Percentiles rank a stretch among this genome's conserved stretches.
These are phyloP conservation scores for Leccinum holopus DNA, from an alignment of 1,284 basidiomycete species.

Conservation along the genomic window DNA sequence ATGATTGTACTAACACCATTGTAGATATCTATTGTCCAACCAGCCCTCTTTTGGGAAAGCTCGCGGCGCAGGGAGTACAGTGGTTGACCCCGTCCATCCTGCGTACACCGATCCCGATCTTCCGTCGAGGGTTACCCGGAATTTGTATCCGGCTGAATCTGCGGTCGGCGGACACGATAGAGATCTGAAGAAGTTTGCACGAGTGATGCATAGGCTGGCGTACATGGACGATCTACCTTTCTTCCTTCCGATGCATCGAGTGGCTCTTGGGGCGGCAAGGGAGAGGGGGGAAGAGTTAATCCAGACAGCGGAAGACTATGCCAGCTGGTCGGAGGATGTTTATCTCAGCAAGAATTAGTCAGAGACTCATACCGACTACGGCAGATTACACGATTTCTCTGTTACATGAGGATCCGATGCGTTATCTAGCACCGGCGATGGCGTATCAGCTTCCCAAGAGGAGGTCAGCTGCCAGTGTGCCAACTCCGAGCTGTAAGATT, in stretches of 20 bases:
- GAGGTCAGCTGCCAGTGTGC: too few relatives aligned
- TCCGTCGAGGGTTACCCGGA: background rate
- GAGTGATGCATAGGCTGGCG: slow-evolving; percentile 18
- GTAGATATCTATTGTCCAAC: slow-evolving; percentile 31
- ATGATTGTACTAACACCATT: background rate
- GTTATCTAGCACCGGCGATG: too few relatives aligned
- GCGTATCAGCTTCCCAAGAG: too few relatives aligned
- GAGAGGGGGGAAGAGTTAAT: slow-evolving; percentile 27
- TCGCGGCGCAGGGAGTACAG: slow-evolving; percentile 4
- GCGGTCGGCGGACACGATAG: slow-evolving; percentile 12
- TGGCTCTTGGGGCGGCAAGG: slow-evolving; percentile 27
- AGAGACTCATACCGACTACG: background rate
- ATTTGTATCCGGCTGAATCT: background rate
- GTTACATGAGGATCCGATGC: too few relatives aligned
- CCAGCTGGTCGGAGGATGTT: slow-evolving; percentile 31
- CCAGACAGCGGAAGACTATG: slow-evolving; percentile 27
- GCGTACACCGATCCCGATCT: background rate
- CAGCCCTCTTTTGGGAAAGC: slow-evolving; percentile 28
- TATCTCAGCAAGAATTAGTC: slow-evolving; percentile 11
- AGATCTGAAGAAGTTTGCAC: slow-evolving; percentile 28
- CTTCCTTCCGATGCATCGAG: slow-evolving; percentile 27
- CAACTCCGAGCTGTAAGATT: too few relatives aligned
- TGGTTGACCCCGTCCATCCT: slow-evolving; percentile 17
- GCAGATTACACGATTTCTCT: too few relatives aligned
- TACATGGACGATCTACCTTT: slow-evolving; percentile 28